Conservation (phyloP, 2,329 filamentous ascomycete genomes). For the Xylaria arbuscula region DNA sequence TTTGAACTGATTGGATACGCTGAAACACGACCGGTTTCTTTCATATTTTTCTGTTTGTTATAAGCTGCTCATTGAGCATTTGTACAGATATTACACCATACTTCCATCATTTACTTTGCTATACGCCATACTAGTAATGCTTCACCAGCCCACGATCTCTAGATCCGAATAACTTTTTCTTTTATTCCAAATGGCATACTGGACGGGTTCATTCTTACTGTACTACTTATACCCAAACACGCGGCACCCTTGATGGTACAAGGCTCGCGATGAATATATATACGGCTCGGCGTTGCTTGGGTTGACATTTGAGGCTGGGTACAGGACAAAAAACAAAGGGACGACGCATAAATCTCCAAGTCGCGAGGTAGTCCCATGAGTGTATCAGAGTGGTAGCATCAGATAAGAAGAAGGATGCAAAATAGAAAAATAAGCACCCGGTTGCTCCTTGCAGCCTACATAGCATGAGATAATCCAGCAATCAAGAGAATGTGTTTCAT, state of each 20-base stretch:
- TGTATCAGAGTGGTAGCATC: not conserved
- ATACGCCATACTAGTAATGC: constrained; percentile 27
- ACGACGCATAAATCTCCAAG: not conserved
- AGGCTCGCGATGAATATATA: constrained; percentile 22
- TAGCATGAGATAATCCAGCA: not conserved
- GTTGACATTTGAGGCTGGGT: constrained; percentile 18
- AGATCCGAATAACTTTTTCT: constrained; percentile 5
- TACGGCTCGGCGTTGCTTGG: constrained; percentile 26
- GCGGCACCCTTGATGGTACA: constrained; percentile 5
- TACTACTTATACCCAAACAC: constrained; percentile 36
- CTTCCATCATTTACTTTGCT: constrained; percentile 6
- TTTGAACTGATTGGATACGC: not conserved
- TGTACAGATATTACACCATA: constrained; percentile 18
- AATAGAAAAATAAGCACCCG: constrained; percentile 11
- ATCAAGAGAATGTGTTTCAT: not conserved
- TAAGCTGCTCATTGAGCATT: not conserved
- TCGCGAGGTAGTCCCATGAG: not conserved
- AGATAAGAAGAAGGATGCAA: not conserved
- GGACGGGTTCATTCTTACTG: constrained; percentile 13
- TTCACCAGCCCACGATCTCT: not conserved
- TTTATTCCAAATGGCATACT: constrained; percentile 21
- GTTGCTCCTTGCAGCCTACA: not conserved
- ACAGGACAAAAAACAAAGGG: constrained; percentile 2
- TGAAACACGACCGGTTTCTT: not conserved
- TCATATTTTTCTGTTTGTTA: not conserved